These are phyloP conservation scores for Penicillium pulvis DNA, from an alignment of 495 filamentous ascomycete genomes.

Conservation along the genomic window DNA sequence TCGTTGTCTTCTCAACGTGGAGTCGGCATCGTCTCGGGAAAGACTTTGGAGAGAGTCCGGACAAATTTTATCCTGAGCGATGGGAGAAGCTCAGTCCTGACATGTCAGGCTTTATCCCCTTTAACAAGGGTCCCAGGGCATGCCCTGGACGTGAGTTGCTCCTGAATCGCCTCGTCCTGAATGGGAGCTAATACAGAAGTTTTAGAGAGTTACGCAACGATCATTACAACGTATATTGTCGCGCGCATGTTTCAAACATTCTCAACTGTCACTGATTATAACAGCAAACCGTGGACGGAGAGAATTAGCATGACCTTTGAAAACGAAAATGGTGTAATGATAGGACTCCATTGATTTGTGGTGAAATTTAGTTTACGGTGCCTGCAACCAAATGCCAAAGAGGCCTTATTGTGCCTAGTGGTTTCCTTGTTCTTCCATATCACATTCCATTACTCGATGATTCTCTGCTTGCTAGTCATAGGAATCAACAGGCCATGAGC, in stretches of 20 bases:
- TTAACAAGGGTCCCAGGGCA: constrained; percentile 21
- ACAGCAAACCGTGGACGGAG: constrained; percentile 17
- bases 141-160: constrained; percentile 25
- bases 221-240: constrained; percentile 21
- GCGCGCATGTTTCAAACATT: constrained; percentile 22
- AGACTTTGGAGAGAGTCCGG: constrained; percentile 13
- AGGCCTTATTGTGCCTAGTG: too few relatives aligned
- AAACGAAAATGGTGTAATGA: constrained; percentile 23
- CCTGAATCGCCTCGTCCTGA: not conserved
- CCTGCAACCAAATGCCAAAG: too few relatives aligned
- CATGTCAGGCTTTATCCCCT: constrained; percentile 21
- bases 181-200: too few relatives aligned
- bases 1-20: constrained; percentile 20
- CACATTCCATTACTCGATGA: too few relatives aligned
- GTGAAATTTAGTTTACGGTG: too few relatives aligned
- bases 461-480: too few relatives aligned
- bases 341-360: not conserved
- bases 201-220: constrained; percentile 16
- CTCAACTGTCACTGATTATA: constrained; percentile 14
- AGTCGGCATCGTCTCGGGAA: constrained; percentile 20
- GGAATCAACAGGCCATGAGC: too few relatives aligned
- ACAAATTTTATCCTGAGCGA: constrained; percentile 22
- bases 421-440: too few relatives aligned
- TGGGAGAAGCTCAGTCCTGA: constrained; percentile 19
- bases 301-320: constrained; percentile 23